Base-by-base conservation (phyloP, 2,329 filamentous ascomycete genomes). In the Berkeleyomyces rouxiae region DNA sequence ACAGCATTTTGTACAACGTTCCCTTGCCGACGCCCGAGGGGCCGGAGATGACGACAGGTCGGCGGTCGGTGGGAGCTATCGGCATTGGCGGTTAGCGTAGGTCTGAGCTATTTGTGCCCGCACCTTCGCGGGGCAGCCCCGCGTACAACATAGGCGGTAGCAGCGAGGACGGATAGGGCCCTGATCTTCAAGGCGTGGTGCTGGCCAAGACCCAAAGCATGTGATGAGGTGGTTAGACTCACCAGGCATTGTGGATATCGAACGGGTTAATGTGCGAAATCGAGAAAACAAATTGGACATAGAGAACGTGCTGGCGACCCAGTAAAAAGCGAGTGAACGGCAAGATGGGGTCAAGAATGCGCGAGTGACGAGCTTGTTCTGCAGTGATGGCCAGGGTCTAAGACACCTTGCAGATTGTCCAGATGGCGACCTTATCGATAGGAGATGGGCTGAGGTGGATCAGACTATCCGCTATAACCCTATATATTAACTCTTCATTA, bases 21-120 rank as follows among this genome's bases (percentile, higher is more conserved):
- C 86, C 87, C 75, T 93, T 93, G 68, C 88, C 88, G 58, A 88
- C 82, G 71, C 88, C 88, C 9, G 83, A 87, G 66, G 88, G 88
- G 63, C 88, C 88, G 58, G 84, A 89, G 73, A 93, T 86, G 68
- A 93, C 84, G 69, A 92, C 78, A 11, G 87, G 87, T 40, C 82
- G 80, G 67, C 74, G 74, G 70, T 82, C 78, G 61, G 74, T 66
- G n/a, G 77, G 75, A 53, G 59, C 63, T 64, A 49, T 10, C 4
- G 7, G 7, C 16, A 31, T 11, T 6, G 36, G 43, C 68, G 69
- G 67, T 67, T 65, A 40, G 55, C 42, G 61, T 57, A 9, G 44
- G 61, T 44, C 6, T 37, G 49, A 11, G 3, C 11, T 46, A 1
- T 46, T n/a, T 46, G 43, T n/a, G 11, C 43, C 4, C 43, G 43